Evolutionary conservation across 106 monocot genomes (phyloP).

Genomic region (Dendrobium catenatum): DNA sequence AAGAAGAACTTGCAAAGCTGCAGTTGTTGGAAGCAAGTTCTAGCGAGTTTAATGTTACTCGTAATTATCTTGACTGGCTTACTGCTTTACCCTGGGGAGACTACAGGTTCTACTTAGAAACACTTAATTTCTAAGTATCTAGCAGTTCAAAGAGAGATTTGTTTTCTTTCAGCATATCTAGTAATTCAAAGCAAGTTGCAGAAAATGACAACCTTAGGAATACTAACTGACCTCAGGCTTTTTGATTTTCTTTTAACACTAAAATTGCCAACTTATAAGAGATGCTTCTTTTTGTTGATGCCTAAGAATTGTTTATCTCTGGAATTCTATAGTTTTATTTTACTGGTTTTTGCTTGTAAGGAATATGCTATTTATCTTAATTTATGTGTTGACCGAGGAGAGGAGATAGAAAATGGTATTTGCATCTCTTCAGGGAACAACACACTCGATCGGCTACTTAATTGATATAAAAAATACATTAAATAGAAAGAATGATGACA

Average conservation of each 20-base stretch:
- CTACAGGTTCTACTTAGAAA: conserved; percentile 54
- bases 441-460: too few species aligned
- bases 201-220: not conserved
- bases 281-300: not conserved
- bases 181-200: not conserved
- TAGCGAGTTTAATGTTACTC: conserved; percentile 67
- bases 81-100: conserved; percentile 97
- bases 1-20: conserved; percentile 94
- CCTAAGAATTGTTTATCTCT: not conserved
- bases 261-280: not conserved
- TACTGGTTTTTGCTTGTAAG: too few species aligned
- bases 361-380: too few species aligned
- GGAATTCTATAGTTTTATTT: not conserved
- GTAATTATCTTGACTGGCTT: conserved; percentile 74
- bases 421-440: too few species aligned
- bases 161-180: not conserved
- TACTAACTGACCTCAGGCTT: not conserved
- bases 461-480: too few species aligned
- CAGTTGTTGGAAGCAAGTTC: conserved; percentile 92
- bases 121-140: not conserved
- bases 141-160: not conserved
- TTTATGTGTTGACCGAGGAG: too few species aligned
- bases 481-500: too few species aligned
- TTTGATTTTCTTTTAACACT: not conserved
- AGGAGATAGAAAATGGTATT: too few species aligned